Evolutionary conservation across 1,139 yeast genomes (phyloP).

Genomic region (Nakaseomyces bracarensis): DNA sequence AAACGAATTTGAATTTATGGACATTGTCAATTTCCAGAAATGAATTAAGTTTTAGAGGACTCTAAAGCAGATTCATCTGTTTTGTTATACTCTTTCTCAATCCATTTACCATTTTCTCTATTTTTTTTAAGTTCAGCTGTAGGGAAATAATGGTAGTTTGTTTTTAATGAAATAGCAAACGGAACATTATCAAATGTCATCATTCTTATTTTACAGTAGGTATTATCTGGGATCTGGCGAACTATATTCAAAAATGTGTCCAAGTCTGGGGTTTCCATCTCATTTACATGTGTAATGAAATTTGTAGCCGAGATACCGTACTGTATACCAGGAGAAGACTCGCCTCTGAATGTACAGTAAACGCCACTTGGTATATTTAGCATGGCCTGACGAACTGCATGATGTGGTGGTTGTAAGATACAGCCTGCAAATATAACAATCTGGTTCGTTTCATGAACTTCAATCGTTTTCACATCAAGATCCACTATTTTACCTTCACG

Average conservation of each 20-base stretch:
- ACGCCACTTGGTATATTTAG: slow-evolving; percentile 73
- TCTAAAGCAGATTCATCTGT: not conserved
- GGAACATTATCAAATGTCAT: slow-evolving; percentile 84
- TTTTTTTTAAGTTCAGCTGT: slow-evolving; percentile 58
- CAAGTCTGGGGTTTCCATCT: slow-evolving; percentile 59
- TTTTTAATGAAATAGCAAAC: slow-evolving; percentile 74
- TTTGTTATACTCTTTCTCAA: slow-evolving; percentile 34
- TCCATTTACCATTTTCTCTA: slow-evolving; percentile 42
- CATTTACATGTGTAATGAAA: slow-evolving; percentile 85
- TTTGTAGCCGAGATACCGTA: slow-evolving; percentile 74
- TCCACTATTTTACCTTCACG: slow-evolving; percentile 51
- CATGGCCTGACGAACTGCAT: slow-evolving; percentile 68
- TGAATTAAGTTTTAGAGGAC: not conserved
- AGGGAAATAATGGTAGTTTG: slow-evolving; percentile 87
- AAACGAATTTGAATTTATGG: too few relatives aligned
- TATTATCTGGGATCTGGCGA: slow-evolving; percentile 60
- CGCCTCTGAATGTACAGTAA: slow-evolving; percentile 61
- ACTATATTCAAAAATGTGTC: slow-evolving; percentile 58
- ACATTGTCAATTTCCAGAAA: not conserved
- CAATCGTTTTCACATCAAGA: slow-evolving; percentile 51
- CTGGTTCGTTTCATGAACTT: slow-evolving; percentile 53
- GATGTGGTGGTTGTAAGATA: slow-evolving; percentile 56
- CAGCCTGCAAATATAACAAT: slow-evolving; percentile 80
- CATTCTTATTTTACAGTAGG: slow-evolving; percentile 71
- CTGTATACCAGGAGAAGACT: slow-evolving; percentile 81